Evolutionary conservation across 2,329 filamentous ascomycete genomes (phyloP).

Genomic region (Albophoma yamanashiensis): DNA sequence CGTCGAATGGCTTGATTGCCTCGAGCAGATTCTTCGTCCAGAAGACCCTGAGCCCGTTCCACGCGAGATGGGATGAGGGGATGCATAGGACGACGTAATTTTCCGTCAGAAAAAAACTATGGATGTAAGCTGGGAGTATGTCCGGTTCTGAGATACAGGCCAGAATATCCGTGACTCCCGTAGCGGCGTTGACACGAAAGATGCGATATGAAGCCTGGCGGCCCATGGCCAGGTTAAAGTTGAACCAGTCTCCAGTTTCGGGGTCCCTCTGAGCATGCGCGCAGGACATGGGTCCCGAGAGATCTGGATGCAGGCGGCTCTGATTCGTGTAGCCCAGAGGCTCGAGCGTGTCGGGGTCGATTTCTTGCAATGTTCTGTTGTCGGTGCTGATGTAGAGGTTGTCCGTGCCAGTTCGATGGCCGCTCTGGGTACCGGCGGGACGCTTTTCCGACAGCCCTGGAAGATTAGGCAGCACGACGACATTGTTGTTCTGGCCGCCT

Average conservation of each 20-base stretch:
- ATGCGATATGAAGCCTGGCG: slow-evolving; percentile 51
- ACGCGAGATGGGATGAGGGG: slow-evolving; percentile 52
- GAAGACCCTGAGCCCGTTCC: slow-evolving; percentile 47
- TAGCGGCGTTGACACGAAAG: slow-evolving; percentile 52
- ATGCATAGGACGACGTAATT: slow-evolving; percentile 65
- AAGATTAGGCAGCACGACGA: slow-evolving; percentile 55
- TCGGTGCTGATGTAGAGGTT: slow-evolving; percentile 17
- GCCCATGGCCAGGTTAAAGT: slow-evolving; percentile 66
- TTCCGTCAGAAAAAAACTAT: slow-evolving; percentile 66
- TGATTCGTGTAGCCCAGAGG: slow-evolving; percentile 56
- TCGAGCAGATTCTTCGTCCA: slow-evolving; percentile 60
- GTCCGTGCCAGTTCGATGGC: slow-evolving; percentile 22
- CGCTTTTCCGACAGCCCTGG: slow-evolving; percentile 36
- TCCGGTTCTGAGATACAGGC: slow-evolving; percentile 48
- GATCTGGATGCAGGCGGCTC: slow-evolving; percentile 49
- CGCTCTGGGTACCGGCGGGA: background rate
- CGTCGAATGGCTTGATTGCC: slow-evolving; percentile 53
- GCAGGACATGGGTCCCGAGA: slow-evolving; percentile 56
- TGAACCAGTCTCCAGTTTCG: slow-evolving; percentile 64
- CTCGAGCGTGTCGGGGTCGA: slow-evolving; percentile 63
- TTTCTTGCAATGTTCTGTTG: slow-evolving; percentile 48
- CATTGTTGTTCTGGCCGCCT: slow-evolving; percentile 41
- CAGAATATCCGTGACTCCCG: slow-evolving; percentile 58
- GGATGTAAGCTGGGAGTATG: slow-evolving; percentile 59
- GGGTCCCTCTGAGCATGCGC: slow-evolving; percentile 66